Percentiles rank a stretch among this genome's conserved stretches.
Conservation (phyloP, 176 grass and related monocot species). For the Chrysopogon serrulatus region DNA sequence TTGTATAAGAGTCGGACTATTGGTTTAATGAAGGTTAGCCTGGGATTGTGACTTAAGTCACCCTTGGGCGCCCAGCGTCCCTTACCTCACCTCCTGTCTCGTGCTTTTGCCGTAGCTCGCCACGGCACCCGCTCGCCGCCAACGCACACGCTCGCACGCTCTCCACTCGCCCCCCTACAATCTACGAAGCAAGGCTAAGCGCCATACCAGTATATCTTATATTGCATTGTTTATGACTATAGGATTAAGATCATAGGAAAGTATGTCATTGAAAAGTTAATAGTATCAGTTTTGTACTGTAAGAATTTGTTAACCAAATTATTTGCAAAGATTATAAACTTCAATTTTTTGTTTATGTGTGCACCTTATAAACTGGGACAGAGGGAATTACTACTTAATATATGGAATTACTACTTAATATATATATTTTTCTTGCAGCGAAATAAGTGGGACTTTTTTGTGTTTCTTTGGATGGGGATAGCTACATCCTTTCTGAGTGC, state of each 20-base stretch:
- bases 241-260: background rate
- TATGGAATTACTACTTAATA: no score
- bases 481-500: slow-evolving; percentile 54
- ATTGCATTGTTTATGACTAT: background rate
- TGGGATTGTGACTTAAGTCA: no score
- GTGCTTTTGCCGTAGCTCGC: no score
- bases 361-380: background rate
- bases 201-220: no score
- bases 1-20: no score
- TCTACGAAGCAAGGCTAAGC: no score
- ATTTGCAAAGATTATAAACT: background rate
- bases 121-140: no score
- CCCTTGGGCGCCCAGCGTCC: no score
- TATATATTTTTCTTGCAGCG: slow-evolving; percentile 45
- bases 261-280: background rate
- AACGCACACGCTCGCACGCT: no score
- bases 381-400: background rate
- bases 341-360: background rate
- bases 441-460: slow-evolving; percentile 94
- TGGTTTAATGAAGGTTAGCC: no score
- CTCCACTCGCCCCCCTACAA: no score
- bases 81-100: no score
- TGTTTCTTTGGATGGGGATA: slow-evolving; percentile 86
- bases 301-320: background rate
- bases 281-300: background rate